Conservation (phyloP, 352 stramenopile species). For the Lagenidium sp. region DNA sequence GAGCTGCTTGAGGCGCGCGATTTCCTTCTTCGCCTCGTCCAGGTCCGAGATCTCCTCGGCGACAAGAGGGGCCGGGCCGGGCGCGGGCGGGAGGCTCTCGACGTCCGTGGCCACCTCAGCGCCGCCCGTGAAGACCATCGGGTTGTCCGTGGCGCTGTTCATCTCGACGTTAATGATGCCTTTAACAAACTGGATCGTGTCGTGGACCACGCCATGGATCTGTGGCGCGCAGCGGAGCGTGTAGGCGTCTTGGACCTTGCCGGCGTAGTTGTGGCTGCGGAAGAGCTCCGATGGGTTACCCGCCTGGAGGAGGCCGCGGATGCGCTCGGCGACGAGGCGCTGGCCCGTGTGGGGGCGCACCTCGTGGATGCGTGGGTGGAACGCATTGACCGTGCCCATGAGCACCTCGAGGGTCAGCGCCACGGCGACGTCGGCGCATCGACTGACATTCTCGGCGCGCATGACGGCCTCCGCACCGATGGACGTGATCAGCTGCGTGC, state of each 20-base stretch:
- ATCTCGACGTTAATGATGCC: constrained; percentile 84
- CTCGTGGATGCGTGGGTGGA: constrained; percentile 85
- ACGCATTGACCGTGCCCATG: constrained; percentile 83
- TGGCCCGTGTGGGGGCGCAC: constrained; percentile 76
- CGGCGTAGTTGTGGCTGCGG: constrained; percentile 81
- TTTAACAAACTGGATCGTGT: constrained; percentile 84
- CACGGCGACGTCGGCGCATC: constrained; percentile 72
- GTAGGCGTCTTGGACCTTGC: constrained; percentile 88
- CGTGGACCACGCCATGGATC: constrained; percentile 83
- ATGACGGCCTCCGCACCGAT: constrained; percentile 75
- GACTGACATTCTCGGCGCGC: constrained; percentile 64
- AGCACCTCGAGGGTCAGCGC: constrained; percentile 81
- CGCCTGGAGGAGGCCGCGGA: constrained; percentile 73
- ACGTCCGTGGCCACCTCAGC: constrained; percentile 62
- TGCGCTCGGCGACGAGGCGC: constrained; percentile 63
- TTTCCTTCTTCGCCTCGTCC: constrained; percentile 70
- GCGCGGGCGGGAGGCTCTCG: constrained; percentile 16
- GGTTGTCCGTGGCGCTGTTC: constrained; percentile 88
- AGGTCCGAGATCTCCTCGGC: constrained; percentile 43
- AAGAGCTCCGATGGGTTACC: constrained; percentile 79
- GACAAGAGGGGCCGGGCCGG: constrained; percentile 11
- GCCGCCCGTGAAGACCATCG: constrained; percentile 79
- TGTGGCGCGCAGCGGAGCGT: constrained; percentile 83
- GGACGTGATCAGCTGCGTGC: constrained; percentile 86
- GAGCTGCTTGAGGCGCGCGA: constrained; percentile 52